These are phyloP conservation scores for Hermanozyma aechmeae DNA, from an alignment of 805 yeast genomes.

Conservation along the genomic window DNA sequence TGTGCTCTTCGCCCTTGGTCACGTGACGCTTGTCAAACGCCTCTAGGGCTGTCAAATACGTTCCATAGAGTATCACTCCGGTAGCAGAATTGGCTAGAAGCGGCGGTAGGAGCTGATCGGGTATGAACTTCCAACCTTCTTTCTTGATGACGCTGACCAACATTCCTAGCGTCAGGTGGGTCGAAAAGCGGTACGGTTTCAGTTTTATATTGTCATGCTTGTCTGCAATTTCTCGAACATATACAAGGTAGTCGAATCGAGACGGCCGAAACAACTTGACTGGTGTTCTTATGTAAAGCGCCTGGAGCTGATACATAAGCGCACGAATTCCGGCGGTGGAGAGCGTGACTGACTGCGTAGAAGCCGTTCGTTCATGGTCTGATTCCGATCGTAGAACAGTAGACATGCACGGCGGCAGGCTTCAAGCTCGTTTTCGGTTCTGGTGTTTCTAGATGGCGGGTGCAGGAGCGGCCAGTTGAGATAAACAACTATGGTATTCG, in stretches of 20 bases:
- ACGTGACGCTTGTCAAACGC: conserved; percentile 10
- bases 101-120: conserved; percentile 82
- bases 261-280: conserved; percentile 87
- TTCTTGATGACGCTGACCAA: conserved; percentile 58
- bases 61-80: conserved; percentile 76
- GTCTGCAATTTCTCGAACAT: conserved; percentile 43
- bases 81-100: conserved; percentile 81
- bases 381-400: no score
- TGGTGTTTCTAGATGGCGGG: no score
- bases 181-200: conserved; percentile 45
- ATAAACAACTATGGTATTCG: no score
- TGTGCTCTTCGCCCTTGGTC: conserved; percentile 2
- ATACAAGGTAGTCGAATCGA: conserved; percentile 75
- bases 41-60: conserved; percentile 55
- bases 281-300: conserved; percentile 71
- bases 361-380: no score
- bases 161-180: conserved; percentile 76
- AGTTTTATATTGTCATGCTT: conserved; percentile 35
- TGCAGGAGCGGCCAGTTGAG: no score
- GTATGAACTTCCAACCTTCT: conserved; percentile 83
- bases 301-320: conserved; percentile 63
- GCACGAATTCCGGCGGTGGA: conserved; percentile 85
- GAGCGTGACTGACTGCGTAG: conserved; percentile 63
- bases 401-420: no score
- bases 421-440: no score